These are phyloP conservation scores for Gossypium turneri DNA, from an alignment of 345 rosid genomes.

Conservation along the genomic window DNA sequence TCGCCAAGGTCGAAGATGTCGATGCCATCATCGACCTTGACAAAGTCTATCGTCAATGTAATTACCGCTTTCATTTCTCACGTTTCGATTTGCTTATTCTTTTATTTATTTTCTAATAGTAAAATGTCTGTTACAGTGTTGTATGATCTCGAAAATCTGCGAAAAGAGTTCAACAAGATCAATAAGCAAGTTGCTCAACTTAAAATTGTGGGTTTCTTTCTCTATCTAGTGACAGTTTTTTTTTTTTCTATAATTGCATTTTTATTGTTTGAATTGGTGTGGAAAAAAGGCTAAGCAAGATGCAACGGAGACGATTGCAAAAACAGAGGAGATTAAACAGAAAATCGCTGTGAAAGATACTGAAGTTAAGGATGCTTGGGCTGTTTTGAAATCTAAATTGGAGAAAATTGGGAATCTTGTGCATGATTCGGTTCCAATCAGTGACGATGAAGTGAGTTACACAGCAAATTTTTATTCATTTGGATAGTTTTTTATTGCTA, in stretches of 20 bases:
- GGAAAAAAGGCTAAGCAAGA: constrained; percentile 43
- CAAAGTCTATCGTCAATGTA: constrained; percentile 78
- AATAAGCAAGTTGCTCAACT: constrained; percentile 70
- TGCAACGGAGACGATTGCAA: constrained; percentile 50
- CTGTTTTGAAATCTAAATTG: constrained; percentile 49
- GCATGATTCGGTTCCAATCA: constrained; percentile 80
- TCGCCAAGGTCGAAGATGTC: constrained; percentile 54
- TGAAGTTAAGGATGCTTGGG: constrained; percentile 67
- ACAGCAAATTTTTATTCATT: neutral
- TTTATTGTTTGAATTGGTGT: neutral
- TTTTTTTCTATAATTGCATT: neutral
- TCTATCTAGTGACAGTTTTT: neutral
- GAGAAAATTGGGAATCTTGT: constrained; percentile 74
- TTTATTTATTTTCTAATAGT: neutral
- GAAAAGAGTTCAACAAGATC: constrained; percentile 66
- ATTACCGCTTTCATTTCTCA: neutral
- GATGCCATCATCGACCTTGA: constrained; percentile 73
- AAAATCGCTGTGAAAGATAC: constrained; percentile 49
- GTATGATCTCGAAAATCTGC: constrained; percentile 55
- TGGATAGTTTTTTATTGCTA: constrained; percentile 1
- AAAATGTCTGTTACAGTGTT: constrained; percentile 39
- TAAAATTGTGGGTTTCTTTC: constrained; percentile 47
- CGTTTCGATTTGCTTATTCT: neutral
- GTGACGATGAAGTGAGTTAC: constrained; percentile 60
- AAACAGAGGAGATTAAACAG: constrained; percentile 53